Base-by-base conservation (phyloP, 2,329 filamentous ascomycete species). In the Metarhizium rileyi region DNA sequence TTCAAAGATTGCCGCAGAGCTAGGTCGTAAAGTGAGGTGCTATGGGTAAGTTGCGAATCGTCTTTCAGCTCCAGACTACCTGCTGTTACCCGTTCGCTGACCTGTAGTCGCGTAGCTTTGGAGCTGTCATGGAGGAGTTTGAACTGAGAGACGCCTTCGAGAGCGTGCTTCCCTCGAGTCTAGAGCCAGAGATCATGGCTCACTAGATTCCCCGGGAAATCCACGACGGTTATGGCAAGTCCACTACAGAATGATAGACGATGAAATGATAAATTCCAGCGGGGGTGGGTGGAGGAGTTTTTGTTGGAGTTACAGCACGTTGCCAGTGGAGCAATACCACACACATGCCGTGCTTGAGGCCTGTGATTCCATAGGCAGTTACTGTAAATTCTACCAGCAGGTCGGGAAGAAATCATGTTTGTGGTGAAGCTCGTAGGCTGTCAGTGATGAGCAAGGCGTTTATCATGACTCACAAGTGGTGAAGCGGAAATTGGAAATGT, bases 11-110 rank as follows among this genome's bases (percentile, higher is more conserved):
- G 82, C 86, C 46, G 81, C 83, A 46, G 86, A 89, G 51, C 74
- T 97, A 50, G 73, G 80, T 58, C 77, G 77, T 50, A 96, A 95
- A 69, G 83, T 95, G 51, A 80, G 90, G 55, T 97, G 93, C 66
- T 96, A 96, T 66, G 93, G 93, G 87, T 91, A 70, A 61, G 84
- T 77, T 35, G 6, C 25, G 10, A 30, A 12, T 25, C 23, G 43
- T 35, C 22, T 45, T 38, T 9, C 5, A n/a, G n/a, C 16, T 12
- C 27, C 30, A 16, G 16, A 38, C 10, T n/a, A 20, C 23, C 16
- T 12, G 14, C n/a, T 18, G 22, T 10, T 25, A 44, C n/a, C 25
- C 41, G 27, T 22, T 44, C 18, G 16, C 25, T 57, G 46, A 55
- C 45, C 14, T 10, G 5, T 6, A 5, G 28, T 28, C n/a, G 26